phyloP scores from a whole-genome alignment of 129 eudicot genomes.

The Solidago caesia region DNA sequence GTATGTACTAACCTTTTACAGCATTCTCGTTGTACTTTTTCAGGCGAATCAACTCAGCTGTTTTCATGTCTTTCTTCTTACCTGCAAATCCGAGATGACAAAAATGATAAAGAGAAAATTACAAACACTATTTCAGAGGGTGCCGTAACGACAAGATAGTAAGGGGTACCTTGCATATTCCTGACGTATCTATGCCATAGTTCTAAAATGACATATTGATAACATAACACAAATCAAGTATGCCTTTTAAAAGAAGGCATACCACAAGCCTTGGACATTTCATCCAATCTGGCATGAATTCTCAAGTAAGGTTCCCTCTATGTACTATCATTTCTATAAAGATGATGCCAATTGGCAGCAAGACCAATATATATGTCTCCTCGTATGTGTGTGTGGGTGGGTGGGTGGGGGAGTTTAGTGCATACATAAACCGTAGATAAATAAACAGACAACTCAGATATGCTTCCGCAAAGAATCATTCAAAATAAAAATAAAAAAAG shows the following conservation, averaged over 20 bases:
- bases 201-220: not conserved
- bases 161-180: not conserved
- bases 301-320: not conserved
- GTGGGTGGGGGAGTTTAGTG: too few species aligned
- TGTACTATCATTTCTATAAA: not conserved
- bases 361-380: not conserved
- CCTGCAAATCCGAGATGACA: not conserved
- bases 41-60: not conserved
- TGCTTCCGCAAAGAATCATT: too few species aligned
- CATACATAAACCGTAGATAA: not conserved
- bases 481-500: too few species aligned
- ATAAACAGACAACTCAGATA: not conserved
- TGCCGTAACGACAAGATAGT: not conserved
- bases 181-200: not conserved
- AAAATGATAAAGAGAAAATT: not conserved
- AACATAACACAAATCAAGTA: not conserved
- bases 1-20: not conserved
- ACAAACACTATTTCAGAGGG: not conserved
- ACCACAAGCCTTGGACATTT: not conserved
- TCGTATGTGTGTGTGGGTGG: too few species aligned
- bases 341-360: not conserved
- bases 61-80: not conserved
- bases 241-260: not conserved
- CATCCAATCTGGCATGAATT: not conserved
- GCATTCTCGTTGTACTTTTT: not conserved